These are phyloP conservation scores for Hymenoscyphus repandus DNA, from an alignment of 2,329 filamentous ascomycete species.

Conservation along the genomic window DNA sequence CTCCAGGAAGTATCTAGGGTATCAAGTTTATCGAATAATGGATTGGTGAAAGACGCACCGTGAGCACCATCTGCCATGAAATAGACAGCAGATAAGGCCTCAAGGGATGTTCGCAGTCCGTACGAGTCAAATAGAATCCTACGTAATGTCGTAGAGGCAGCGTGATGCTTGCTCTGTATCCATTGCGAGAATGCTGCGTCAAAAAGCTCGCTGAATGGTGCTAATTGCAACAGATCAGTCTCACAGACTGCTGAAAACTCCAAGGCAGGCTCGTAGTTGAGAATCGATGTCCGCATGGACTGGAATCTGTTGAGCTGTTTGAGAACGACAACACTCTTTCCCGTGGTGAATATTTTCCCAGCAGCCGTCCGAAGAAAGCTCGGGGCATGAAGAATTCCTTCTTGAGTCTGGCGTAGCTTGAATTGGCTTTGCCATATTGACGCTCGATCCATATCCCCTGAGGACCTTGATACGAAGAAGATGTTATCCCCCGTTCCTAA, in stretches of 20 bases:
- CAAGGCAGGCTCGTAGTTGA: constrained; percentile 41
- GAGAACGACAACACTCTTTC: constrained; percentile 84
- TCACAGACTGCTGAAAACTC: constrained; percentile 53
- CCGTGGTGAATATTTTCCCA: constrained; percentile 73
- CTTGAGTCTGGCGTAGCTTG: constrained; percentile 54
- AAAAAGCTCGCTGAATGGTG: constrained; percentile 72
- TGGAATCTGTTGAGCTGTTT: constrained; percentile 59
- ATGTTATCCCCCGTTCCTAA: constrained; percentile 59
- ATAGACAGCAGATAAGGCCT: constrained; percentile 67
- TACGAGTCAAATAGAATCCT: constrained; percentile 63
- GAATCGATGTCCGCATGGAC: constrained; percentile 30
- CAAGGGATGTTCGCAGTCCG: constrained; percentile 58
- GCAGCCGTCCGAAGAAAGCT: constrained; percentile 67
- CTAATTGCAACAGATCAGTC: constrained; percentile 40
- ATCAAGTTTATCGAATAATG: constrained; percentile 73
- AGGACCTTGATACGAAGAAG: constrained; percentile 68
- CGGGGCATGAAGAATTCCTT: constrained; percentile 62
- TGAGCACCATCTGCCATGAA: constrained; percentile 69
- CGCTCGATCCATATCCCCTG: constrained; percentile 51
- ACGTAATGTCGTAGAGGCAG: constrained; percentile 62
- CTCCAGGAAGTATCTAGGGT: constrained; percentile 58
- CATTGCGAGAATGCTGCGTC: constrained; percentile 65
- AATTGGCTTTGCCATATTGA: constrained; percentile 76
- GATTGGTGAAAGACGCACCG: constrained; percentile 59
- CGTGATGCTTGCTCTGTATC: constrained; percentile 68